Evolutionary conservation across 805 yeast genomes (phyloP).

Genomic region (Barnettozyma populi): DNA sequence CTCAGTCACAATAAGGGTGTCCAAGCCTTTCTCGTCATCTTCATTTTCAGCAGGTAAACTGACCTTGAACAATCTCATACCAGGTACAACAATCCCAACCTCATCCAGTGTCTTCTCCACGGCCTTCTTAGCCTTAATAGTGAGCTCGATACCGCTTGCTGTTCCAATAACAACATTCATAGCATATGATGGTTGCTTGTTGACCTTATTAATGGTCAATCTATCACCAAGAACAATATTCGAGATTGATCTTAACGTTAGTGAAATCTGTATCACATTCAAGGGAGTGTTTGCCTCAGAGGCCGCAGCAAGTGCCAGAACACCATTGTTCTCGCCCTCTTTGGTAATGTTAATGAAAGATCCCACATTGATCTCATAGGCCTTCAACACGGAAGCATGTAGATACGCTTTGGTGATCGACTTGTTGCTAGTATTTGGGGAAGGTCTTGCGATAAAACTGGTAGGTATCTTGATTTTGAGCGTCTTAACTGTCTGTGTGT

Average conservation of each 20-base stretch:
- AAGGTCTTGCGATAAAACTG: slow-evolving; percentile 35
- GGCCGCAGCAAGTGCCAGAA: slow-evolving; percentile 37
- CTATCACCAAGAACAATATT: slow-evolving; percentile 47
- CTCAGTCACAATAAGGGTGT: slow-evolving; percentile 20
- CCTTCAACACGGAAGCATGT: slow-evolving; percentile 40
- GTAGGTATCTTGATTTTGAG: slow-evolving; percentile 33
- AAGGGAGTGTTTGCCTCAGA: slow-evolving; percentile 30
- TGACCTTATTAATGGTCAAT: slow-evolving; percentile 39
- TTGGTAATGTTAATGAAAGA: slow-evolving; percentile 41
- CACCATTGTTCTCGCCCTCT: slow-evolving; percentile 39
- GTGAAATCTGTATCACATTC: slow-evolving; percentile 44
- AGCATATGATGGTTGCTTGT: slow-evolving; percentile 45
- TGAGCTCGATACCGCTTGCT: slow-evolving; percentile 16
- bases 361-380: slow-evolving; percentile 41
- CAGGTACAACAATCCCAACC: slow-evolving; percentile 58
- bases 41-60: slow-evolving; percentile 14
- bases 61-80: slow-evolving; percentile 33
- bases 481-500: slow-evolving; percentile 16
- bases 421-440: slow-evolving; percentile 25
- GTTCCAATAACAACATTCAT: slow-evolving; percentile 31
- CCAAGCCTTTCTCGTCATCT: slow-evolving; percentile 14
- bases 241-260: slow-evolving; percentile 37
- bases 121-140: slow-evolving; percentile 25
- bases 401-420: slow-evolving; percentile 34
- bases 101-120: slow-evolving; percentile 43